A percentile compares a stretch with the other conserved stretches of the same genome.
Conservation (phyloP, 306 rosid genomes). For the Cicer pinnatifidum region DNA sequence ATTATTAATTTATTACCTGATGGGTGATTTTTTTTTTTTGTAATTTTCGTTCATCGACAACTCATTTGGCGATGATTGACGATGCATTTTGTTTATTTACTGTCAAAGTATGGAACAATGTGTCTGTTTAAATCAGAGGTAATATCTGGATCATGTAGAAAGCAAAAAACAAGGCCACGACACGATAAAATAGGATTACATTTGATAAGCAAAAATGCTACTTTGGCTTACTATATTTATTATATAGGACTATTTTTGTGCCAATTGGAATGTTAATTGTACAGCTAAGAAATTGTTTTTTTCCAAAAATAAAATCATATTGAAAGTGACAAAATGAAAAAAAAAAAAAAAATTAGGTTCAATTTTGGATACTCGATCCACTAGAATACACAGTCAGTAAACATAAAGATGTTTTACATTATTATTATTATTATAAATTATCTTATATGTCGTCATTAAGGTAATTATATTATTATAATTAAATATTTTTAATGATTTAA, state of each 20-base stretch:
- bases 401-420: too few relatives aligned
- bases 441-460: too few relatives aligned
- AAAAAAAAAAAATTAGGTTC: background rate
- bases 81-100: constrained; percentile 34
- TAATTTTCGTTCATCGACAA: constrained; percentile 20
- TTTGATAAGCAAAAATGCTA: background rate
- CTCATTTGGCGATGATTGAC: constrained; percentile 13
- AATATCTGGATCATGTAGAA: background rate
- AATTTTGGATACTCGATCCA: background rate
- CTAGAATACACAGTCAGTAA: too few relatives aligned
- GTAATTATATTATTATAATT: too few relatives aligned
- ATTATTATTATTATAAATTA: too few relatives aligned
- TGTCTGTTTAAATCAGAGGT: too few relatives aligned
- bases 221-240: background rate
- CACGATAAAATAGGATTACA: too few relatives aligned
- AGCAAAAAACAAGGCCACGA: background rate
- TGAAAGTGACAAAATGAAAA: constrained; percentile 22
- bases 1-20: too few relatives aligned
- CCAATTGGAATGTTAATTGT: background rate
- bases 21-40: background rate
- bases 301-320: background rate
- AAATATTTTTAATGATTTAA: too few relatives aligned
- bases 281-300: constrained; percentile 13
- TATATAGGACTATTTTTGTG: background rate
- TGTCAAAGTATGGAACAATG: background rate